phyloP scores from a whole-genome alignment of 2,329 filamentous ascomycete species.

The Fusarium scirpi region DNA sequence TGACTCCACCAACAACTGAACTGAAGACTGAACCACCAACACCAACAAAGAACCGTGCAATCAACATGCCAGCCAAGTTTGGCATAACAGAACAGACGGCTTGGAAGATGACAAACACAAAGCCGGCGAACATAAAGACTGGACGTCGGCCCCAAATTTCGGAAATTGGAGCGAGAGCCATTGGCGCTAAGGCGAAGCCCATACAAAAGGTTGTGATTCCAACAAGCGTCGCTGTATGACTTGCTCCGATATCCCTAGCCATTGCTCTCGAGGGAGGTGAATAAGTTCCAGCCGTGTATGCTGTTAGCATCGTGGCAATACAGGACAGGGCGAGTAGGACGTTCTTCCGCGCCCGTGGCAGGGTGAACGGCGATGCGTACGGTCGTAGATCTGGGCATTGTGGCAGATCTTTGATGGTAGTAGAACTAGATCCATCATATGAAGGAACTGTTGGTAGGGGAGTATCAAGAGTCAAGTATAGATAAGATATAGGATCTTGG shows the following conservation, averaged over 20 bases:
- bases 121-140: constrained; percentile 80
- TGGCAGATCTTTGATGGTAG: constrained; percentile 58
- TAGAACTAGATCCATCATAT: constrained; percentile 20
- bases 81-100: constrained; percentile 78
- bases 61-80: constrained; percentile 77
- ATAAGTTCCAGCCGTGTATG: constrained; percentile 85
- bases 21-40: constrained; percentile 83
- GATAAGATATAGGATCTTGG: constrained; percentile 52
- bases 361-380: constrained; percentile 78
- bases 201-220: constrained; percentile 86
- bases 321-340: constrained; percentile 80
- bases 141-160: constrained; percentile 90
- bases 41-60: constrained; percentile 81
- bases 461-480: constrained; percentile 58
- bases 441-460: constrained; percentile 50
- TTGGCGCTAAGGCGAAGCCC: constrained; percentile 85
- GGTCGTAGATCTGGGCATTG: constrained; percentile 72
- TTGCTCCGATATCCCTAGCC: constrained; percentile 72
- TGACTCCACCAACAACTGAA: constrained; percentile 92
- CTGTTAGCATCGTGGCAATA: constrained; percentile 79
- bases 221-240: constrained; percentile 72
- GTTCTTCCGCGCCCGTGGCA: constrained; percentile 77
- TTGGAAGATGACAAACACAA: constrained; percentile 78
- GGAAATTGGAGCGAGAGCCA: constrained; percentile 88
- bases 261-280: constrained; percentile 76